phyloP scores from a whole-genome alignment of 116 monocot genomes.

The Posidonia oceanica region DNA sequence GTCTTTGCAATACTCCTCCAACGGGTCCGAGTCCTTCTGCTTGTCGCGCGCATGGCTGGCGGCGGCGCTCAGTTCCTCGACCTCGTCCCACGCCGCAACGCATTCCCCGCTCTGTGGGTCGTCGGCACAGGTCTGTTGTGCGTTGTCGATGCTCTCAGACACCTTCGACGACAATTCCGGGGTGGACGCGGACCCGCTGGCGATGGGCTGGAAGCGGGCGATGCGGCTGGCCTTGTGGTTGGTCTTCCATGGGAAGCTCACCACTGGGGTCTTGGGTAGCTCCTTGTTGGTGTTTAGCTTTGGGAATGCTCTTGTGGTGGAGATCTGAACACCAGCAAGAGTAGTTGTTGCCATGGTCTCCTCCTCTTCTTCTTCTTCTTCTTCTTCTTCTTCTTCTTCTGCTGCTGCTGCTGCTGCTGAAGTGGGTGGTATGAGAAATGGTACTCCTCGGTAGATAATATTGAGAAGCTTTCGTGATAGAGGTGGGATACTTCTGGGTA shows the following conservation, averaged over 20 bases:
- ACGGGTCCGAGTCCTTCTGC: conserved; percentile 56
- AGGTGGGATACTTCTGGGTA: not conserved
- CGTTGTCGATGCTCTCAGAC: conserved; percentile 75
- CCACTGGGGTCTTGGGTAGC: not conserved
- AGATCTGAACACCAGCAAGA: conserved; percentile 2
- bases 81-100: conserved; percentile 94
- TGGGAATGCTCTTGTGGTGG: not conserved
- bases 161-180: conserved; percentile 53
- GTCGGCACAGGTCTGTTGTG: conserved; percentile 57
- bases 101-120: conserved; percentile 64
- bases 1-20: conserved; percentile 87
- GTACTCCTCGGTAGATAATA: not conserved
- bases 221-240: conserved; percentile 11
- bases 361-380: too few species aligned
- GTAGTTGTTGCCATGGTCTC: conserved; percentile 3
- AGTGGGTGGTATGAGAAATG: not conserved
- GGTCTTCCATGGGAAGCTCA: not conserved
- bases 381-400: not conserved
- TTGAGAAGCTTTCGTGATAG: not conserved
- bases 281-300: not conserved
- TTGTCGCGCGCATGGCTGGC: conserved; percentile 85
- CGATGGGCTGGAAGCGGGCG: not conserved
- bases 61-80: conserved; percentile 95
- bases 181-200: conserved; percentile 32
- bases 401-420: conserved; percentile 2